phyloP scores from a whole-genome alignment of 2,329 filamentous ascomycete species.

The Westerdykella aurantiaca region DNA sequence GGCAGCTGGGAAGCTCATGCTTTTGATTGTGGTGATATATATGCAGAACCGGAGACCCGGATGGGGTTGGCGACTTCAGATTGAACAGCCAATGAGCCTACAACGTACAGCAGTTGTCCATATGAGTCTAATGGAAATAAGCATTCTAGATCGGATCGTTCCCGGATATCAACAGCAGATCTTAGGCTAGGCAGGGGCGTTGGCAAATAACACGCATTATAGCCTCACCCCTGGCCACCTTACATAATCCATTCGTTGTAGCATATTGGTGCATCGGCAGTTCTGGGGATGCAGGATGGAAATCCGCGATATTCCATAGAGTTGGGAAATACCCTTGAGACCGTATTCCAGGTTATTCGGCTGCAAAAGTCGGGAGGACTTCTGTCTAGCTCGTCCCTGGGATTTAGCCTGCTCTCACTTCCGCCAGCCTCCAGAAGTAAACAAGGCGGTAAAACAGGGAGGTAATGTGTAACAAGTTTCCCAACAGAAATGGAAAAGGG shows the following conservation, averaged over 20 bases:
- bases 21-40: not conserved
- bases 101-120: slow-evolving; percentile 10
- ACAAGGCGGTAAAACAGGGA: too few relatives aligned
- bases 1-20: slow-evolving; percentile 2
- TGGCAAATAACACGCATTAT: not conserved
- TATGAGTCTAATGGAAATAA: slow-evolving; percentile 20
- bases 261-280: not conserved
- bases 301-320: not conserved
- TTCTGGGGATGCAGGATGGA: not conserved
- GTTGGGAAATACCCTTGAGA: not conserved
- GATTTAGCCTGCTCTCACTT: too few relatives aligned
- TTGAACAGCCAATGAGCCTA: slow-evolving; percentile 13
- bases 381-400: too few relatives aligned
- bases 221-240: too few relatives aligned
- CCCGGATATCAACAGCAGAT: slow-evolving; percentile 19
- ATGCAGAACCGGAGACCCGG: slow-evolving; percentile 21
- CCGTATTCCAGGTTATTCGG: too few relatives aligned
- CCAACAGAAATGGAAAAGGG: too few relatives aligned
- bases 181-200: not conserved
- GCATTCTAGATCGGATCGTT: slow-evolving; percentile 18
- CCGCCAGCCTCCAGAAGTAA: too few relatives aligned
- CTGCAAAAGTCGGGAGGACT: too few relatives aligned
- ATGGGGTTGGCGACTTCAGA: slow-evolving; percentile 9
- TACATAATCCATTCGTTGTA: not conserved
- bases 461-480: too few relatives aligned